Conservation (phyloP, 805 yeast species). For the Metschnikowia dekortorum region DNA sequence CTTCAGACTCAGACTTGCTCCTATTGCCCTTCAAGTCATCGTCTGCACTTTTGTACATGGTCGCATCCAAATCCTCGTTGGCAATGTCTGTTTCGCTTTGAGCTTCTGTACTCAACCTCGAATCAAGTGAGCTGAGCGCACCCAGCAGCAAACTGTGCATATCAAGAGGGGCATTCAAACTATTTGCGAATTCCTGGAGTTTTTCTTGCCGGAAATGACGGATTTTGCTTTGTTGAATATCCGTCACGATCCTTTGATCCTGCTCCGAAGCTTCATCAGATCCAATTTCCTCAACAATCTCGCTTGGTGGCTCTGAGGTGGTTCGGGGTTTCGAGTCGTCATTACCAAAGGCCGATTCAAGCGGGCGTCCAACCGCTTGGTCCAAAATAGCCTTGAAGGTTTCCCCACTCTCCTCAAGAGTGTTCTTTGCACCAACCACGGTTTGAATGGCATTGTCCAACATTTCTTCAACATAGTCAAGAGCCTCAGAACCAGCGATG, state of each 20-base stretch:
- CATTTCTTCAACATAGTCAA: not conserved
- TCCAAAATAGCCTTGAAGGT: not conserved
- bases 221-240: not conserved
- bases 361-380: not conserved
- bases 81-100: not conserved
- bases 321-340: not conserved
- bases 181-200: not conserved
- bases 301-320: not conserved
- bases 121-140: not conserved
- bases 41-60: not conserved
- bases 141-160: not conserved
- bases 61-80: not conserved
- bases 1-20: no score
- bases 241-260: not conserved
- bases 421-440: not conserved
- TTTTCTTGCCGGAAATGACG: slow-evolving; percentile 1
- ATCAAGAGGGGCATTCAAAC: not conserved
- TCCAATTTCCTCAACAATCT: not conserved
- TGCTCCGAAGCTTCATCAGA: not conserved
- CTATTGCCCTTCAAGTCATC: no score
- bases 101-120: not conserved
- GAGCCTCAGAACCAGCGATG: not conserved
- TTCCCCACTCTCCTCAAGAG: not conserved
- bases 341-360: not conserved
- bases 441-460: not conserved